Evolutionary conservation across 2,329 filamentous ascomycete species (phyloP).

Genomic region (Colletotrichum tamarilloi): DNA sequence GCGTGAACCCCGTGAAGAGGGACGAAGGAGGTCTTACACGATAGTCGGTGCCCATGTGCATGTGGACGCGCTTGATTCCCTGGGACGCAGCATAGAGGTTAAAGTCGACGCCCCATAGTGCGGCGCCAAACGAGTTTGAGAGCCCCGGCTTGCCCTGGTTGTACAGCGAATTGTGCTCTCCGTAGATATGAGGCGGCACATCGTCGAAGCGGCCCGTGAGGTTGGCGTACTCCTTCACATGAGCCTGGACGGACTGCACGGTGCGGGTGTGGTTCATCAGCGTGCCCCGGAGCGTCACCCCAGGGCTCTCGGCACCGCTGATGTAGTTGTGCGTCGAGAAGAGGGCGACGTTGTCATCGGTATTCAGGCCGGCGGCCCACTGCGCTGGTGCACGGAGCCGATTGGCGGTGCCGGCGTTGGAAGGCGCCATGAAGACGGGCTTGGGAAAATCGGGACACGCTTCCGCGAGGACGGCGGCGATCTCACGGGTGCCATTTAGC

Average conservation of each 20-base stretch:
- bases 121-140: conserved; percentile 73
- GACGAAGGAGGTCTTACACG: conserved; percentile 45
- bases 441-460: conserved; percentile 61
- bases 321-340: conserved; percentile 75
- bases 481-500: conserved; percentile 63
- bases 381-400: conserved; percentile 60
- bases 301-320: conserved; percentile 66
- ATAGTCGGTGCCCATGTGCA: conserved; percentile 74
- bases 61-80: conserved; percentile 67
- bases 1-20: neutral
- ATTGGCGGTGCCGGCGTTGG: conserved; percentile 65
- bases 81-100: conserved; percentile 66
- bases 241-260: conserved; percentile 57
- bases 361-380: conserved; percentile 65
- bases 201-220: conserved; percentile 53
- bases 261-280: conserved; percentile 72
- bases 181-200: conserved; percentile 67
- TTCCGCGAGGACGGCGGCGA: conserved; percentile 56
- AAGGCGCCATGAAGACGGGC: conserved; percentile 65
- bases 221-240: conserved; percentile 57
- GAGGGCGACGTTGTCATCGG: conserved; percentile 59
- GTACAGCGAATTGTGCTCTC: conserved; percentile 72
- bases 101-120: conserved; percentile 74
- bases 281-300: conserved; percentile 70
- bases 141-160: conserved; percentile 70